Evolutionary conservation across 495 filamentous ascomycete genomes (phyloP), one percentile per base, ranked within the genome.

Genomic region (Astrocystis sublimbata): DNA sequence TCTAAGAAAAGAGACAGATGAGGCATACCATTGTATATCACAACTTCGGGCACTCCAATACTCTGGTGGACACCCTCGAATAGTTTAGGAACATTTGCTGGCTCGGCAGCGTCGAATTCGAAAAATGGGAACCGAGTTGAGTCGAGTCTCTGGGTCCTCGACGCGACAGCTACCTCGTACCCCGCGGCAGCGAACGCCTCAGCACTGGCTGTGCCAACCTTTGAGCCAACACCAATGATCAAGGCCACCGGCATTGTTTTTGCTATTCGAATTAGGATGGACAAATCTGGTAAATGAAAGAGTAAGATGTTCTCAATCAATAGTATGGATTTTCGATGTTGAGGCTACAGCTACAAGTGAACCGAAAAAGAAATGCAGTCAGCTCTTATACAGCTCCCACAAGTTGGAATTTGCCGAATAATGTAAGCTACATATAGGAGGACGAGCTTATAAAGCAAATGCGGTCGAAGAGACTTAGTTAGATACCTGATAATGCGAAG

Each of bases 1-100:
- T 10, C 10, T 1, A 1, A 5, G 24, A 24, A 15, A 1, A 2
- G 24, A 43, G 31, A 43, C 7, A 42, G 24, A 23, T 12, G 17
- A 4, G 1, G 45, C 61, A 28, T 42, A 71, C 75, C 63, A 68
- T 74, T 65, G 64, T 69, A 66, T 62, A 73, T 51, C 67, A 73
- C 66, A 52, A 73, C 66, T 26, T 62, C 64, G 15, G 67, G 71
- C 0, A 63, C 60, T 8, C 64, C 65, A 35, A 79, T 71, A 53
- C 77, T 78, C 63, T 78, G 71, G 21, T 74, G 67, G 12, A 82
- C 74, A 21, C 66, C 66, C 28, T 75, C 70, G 63, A 83, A 83
- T 0, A 77, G 31, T 3, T 57, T 49, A 6, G 71, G 61, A 21
- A 83, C 65, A 3, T 71, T 64, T 7, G 66, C 60, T 15, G 79